These are phyloP conservation scores for Crithidia mellificae DNA, from an alignment of 208 protist genomes.

Conservation along the genomic window DNA sequence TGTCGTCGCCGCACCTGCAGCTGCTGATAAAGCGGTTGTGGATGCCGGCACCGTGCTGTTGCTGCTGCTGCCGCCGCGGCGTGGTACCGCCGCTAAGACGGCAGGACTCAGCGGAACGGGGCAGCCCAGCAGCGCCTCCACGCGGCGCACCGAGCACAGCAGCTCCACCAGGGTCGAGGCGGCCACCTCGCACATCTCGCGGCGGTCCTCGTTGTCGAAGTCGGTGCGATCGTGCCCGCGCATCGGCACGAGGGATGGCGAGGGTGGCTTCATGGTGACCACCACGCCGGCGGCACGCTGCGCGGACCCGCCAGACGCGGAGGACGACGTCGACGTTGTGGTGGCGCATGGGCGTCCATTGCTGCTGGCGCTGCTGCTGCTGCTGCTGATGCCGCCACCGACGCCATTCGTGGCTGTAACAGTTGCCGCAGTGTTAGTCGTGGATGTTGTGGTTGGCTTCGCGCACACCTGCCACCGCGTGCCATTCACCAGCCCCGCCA, in stretches of 20 bases:
- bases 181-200: constrained; percentile 22
- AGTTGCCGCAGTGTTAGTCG: not conserved
- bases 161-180: constrained; percentile 17
- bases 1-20: too few species aligned
- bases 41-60: too few species aligned
- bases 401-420: not conserved
- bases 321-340: too few species aligned
- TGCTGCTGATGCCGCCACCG: not conserved
- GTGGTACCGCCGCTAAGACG: not conserved
- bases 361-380: not conserved
- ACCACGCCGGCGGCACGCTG: not conserved
- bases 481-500: constrained; percentile 26
- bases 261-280: constrained; percentile 6
- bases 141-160: constrained; percentile 9
- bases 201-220: constrained; percentile 21
- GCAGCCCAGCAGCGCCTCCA: constrained; percentile 9
- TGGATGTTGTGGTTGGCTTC: not conserved
- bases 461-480: constrained; percentile 21
- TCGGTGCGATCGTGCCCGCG: not conserved
- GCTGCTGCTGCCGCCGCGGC: not conserved
- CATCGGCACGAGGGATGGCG: not conserved
- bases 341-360: too few species aligned
- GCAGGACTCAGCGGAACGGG: not conserved
- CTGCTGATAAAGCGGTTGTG: not conserved
- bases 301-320: not conserved